phyloP scores from a whole-genome alignment of 306 rosid species.

The Vicia faba region DNA sequence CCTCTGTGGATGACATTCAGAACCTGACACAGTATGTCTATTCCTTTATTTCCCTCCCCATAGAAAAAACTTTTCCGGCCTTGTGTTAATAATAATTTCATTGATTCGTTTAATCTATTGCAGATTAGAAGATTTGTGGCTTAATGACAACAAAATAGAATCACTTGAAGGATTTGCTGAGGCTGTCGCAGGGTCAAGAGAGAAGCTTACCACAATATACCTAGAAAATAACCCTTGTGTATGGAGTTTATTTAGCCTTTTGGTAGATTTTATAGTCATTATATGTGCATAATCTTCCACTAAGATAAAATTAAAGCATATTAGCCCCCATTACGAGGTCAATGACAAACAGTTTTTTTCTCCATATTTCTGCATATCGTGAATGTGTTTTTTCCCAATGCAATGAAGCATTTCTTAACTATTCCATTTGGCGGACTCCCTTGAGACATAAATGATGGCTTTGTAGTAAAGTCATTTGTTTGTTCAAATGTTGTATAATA shows the following conservation, averaged over 20 bases:
- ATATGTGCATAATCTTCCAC: conserved; percentile 13
- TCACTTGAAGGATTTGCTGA: conserved; percentile 64
- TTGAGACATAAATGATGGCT: conserved; percentile 19
- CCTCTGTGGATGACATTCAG: conserved; percentile 61
- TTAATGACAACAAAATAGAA: conserved; percentile 86
- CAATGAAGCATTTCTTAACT: conserved; percentile 20
- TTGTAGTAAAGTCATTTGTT: conserved; percentile 1
- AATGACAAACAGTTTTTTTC: conserved; percentile 1
- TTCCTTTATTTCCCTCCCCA: neutral
- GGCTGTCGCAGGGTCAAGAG: conserved; percentile 80
- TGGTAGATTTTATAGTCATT: conserved; percentile 5
- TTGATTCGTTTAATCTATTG: conserved; percentile 28
- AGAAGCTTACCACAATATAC: conserved; percentile 85
- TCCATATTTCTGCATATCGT: conserved; percentile 6
- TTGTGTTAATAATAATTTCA: conserved; percentile 37
- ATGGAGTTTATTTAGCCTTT: conserved; percentile 41
- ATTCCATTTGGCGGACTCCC: neutral
- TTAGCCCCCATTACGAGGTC: conserved; percentile 19
- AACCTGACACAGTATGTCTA: conserved; percentile 64
- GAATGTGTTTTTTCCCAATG: conserved; percentile 23
- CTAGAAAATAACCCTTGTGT: conserved; percentile 91
- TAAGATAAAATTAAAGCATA: conserved; percentile 16
- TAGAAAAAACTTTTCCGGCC: neutral
- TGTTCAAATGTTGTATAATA: conserved; percentile 1
- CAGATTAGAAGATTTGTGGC: conserved; percentile 96